phyloP scores from a whole-genome alignment of 805 yeast genomes.

The Tetrapisispora fleetii region DNA sequence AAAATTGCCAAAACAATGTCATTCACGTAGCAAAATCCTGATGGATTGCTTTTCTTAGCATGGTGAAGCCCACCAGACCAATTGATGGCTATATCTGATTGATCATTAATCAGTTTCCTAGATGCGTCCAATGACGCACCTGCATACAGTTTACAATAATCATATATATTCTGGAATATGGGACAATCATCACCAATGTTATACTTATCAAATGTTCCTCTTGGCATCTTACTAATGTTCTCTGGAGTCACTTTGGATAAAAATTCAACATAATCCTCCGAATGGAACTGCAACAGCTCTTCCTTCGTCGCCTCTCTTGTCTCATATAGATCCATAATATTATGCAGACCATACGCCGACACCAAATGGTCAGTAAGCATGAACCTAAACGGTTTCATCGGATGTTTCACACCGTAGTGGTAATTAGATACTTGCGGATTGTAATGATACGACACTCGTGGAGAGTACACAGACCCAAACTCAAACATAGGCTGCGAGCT shows the following conservation, averaged over 20 bases:
- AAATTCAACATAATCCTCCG: constrained; percentile 77
- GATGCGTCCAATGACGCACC: constrained; percentile 92
- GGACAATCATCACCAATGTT: constrained; percentile 96
- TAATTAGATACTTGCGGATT: constrained; percentile 71
- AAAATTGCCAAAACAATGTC: constrained; percentile 82
- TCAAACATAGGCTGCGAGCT: constrained; percentile 39
- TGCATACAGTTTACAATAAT: constrained; percentile 68
- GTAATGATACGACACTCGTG: constrained; percentile 77
- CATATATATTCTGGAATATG: constrained; percentile 69
- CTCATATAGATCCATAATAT: constrained; percentile 79
- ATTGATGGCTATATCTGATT: constrained; percentile 84
- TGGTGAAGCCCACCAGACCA: constrained; percentile 93
- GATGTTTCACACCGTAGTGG: constrained; percentile 89
- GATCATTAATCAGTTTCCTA: constrained; percentile 67
- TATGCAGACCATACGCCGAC: constrained; percentile 72
- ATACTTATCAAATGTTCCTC: constrained; percentile 45
- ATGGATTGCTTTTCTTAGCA: constrained; percentile 82
- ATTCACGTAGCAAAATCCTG: constrained; percentile 85
- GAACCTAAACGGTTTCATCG: constrained; percentile 95
- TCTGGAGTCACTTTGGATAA: constrained; percentile 71
- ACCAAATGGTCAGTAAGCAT: constrained; percentile 91
- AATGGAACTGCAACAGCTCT: constrained; percentile 74
- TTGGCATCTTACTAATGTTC: constrained; percentile 45
- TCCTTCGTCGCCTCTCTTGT: constrained; percentile 76
- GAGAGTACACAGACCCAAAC: constrained; percentile 34